A percentile compares a stretch with the other conserved stretches of the same genome.
Conservation (phyloP, 2,329 filamentous ascomycete genomes). For the Cladosporium halotolerans region DNA sequence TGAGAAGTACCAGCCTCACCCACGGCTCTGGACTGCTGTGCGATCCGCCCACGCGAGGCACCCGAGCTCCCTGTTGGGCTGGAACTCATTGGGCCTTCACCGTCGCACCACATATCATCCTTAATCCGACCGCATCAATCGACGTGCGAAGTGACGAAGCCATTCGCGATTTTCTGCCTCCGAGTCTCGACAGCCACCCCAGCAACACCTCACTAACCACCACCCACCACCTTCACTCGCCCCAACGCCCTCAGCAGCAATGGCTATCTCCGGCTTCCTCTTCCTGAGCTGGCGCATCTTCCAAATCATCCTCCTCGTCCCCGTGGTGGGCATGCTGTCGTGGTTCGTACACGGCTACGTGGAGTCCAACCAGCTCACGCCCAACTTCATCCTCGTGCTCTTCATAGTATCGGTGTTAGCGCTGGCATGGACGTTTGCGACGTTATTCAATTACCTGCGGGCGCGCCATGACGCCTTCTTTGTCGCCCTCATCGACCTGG, state of each 20-base stretch:
- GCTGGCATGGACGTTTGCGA: constrained; percentile 55
- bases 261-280: constrained; percentile 49
- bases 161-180: not conserved
- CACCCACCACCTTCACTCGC: not conserved
- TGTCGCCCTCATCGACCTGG: constrained; percentile 61
- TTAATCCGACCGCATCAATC: not conserved
- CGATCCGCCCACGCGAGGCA: not conserved
- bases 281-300: constrained; percentile 57
- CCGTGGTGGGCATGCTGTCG: constrained; percentile 57
- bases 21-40: not conserved
- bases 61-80: not conserved
- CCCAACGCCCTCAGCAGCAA: constrained; percentile 19
- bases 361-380: constrained; percentile 52
- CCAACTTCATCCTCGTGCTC: constrained; percentile 54
- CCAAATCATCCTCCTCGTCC: constrained; percentile 57
- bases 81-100: not conserved
- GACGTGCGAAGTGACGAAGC: not conserved
- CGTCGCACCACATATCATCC: constrained; percentile 1
- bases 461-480: constrained; percentile 54
- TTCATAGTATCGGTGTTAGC: constrained; percentile 60
- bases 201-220: not conserved
- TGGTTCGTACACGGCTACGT: constrained; percentile 58
- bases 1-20: not conserved
- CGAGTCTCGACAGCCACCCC: no score
- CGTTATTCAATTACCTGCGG: constrained; percentile 53